phyloP scores from a whole-genome alignment of 257 asterid species.

The Forsythia viridissima region DNA sequence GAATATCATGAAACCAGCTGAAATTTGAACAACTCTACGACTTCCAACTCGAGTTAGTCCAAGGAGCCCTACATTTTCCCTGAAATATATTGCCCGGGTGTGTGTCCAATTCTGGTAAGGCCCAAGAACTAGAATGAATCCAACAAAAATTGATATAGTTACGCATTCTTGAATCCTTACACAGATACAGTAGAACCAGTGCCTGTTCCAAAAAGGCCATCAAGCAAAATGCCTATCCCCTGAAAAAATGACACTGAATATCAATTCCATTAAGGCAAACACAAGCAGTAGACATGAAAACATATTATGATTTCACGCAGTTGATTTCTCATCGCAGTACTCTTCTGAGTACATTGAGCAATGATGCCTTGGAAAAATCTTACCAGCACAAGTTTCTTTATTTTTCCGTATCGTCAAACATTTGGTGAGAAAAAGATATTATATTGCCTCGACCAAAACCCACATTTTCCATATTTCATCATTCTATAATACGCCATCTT shows the following conservation, averaged over 20 bases:
- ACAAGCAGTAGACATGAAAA: background rate
- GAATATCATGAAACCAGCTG: constrained; percentile 98
- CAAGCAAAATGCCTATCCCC: constrained; percentile 93
- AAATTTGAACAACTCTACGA: constrained; percentile 94
- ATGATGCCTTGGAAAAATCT: background rate
- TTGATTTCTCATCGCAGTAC: no score
- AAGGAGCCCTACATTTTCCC: constrained; percentile 97
- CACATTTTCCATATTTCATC: background rate
- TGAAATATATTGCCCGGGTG: constrained; percentile 32
- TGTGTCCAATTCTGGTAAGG: constrained; percentile 5
- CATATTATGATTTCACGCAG: no score
- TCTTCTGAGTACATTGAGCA: background rate
- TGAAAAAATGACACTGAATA: constrained; percentile 30
- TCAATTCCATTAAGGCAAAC: background rate
- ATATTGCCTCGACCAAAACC: background rate
- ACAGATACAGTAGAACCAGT: constrained; percentile 96
- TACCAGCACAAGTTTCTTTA: background rate
- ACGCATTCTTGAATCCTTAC: constrained; percentile 47
- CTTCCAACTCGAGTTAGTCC: constrained; percentile 99
- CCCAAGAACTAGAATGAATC: background rate
- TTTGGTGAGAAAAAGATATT: background rate
- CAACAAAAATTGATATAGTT: background rate
- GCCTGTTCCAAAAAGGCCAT: constrained; percentile 90
- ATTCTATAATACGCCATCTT: background rate
- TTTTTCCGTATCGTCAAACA: background rate